Base-by-base conservation (phyloP, 2,329 filamentous ascomycete genomes). In the Aspergillus fischeri region DNA sequence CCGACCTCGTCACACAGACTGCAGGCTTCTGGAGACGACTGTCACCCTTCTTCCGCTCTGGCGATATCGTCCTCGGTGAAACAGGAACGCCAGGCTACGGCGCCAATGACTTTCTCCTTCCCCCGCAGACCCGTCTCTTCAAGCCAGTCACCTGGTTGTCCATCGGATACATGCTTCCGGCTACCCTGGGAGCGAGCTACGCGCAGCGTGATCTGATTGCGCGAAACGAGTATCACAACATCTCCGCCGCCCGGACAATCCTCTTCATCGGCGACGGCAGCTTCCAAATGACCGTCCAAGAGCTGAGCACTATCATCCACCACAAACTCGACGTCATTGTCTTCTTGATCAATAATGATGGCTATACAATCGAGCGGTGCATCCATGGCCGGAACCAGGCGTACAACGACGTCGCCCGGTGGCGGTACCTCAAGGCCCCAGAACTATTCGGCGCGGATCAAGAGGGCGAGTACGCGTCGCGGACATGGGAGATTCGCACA, bases 201-300 rank as follows among this genome's bases (percentile, higher is more conserved):
- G 86, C 86, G 21, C 66, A 75, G 28, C 66, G 67, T 14, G 69
- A 75, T 42, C 25, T 56, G 11, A 21, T 48, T 53, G n/a, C 60
- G 7, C 24, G 49, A 20, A 17, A 45, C 14, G 60, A 66, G 20
- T 60, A 56, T 10, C 62, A 68, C 52, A 50, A 60, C 20, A 29
- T 48, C 44, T 54, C 59, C 32, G 67, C 65, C 14, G 60, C 63
- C n/a, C 74, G 82, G 54, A 82, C 83, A 0, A 77, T 86, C 9
- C 71, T 87, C 1, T 77, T 85, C 59, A 85, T 85, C 35, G 85
- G 85, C 4, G 85, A 87, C 53, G 86, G 86, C 3, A 86, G 83
- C 60, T 80, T 89, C 57, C 82, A 87, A 61, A 82, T 89, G 73
- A 89, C 86, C 0, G 84, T 80, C 0, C 86, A 89, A 66, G 86